Conservation (phyloP, 805 yeast genomes). For the Saccharomycopsis sp. region DNA sequence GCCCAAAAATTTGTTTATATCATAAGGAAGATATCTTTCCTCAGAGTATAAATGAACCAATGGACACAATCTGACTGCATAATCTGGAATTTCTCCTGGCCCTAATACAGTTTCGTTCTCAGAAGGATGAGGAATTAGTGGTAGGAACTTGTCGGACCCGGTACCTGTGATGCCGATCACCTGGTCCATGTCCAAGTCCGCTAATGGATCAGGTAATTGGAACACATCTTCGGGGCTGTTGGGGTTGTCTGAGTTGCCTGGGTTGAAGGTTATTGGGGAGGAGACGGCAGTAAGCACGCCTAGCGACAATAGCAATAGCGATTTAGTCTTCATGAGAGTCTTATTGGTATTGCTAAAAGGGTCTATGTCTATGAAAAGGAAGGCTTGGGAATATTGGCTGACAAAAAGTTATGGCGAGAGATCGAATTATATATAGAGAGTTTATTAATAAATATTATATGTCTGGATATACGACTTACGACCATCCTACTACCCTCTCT, state of each 20-base stretch:
- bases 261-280: background rate
- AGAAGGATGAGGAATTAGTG: constrained; percentile 31
- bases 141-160: constrained; percentile 29
- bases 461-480: too few species aligned
- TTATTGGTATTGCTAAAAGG: too few species aligned
- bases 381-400: too few species aligned
- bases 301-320: background rate
- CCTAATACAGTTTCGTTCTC: constrained; percentile 33
- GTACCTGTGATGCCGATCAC: background rate
- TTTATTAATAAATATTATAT: too few species aligned
- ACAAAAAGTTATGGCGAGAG: too few species aligned
- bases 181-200: constrained; percentile 9
- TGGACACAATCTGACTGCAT: constrained; percentile 64
- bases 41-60: constrained; percentile 82
- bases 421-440: too few species aligned
- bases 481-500: too few species aligned
- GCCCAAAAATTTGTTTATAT: constrained; percentile 58
- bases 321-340: too few species aligned
- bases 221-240: constrained; percentile 1
- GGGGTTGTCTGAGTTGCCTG: too few species aligned
- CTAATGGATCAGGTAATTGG: constrained; percentile 12
- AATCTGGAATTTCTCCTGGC: constrained; percentile 56
- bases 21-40: constrained; percentile 81
- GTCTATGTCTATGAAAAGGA: too few species aligned
- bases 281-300: background rate